These are phyloP conservation scores for Puccinellia tenuiflora DNA, from an alignment of 176 grass and related monocot species.

Conservation along the genomic window DNA sequence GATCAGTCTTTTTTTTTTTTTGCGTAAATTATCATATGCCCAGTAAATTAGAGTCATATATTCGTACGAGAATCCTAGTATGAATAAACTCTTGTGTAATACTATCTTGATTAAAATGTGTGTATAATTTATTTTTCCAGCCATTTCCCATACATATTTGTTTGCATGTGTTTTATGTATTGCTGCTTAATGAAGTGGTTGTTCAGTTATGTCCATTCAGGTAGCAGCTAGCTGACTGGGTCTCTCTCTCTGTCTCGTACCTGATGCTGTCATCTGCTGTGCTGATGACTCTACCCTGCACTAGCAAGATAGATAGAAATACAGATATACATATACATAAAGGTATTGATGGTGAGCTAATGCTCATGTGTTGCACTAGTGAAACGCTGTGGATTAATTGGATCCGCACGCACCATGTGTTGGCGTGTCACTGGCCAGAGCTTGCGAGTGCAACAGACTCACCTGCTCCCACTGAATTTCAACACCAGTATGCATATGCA, in stretches of 20 bases:
- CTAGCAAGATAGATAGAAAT: not conserved
- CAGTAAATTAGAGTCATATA: not conserved
- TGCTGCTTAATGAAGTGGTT: slow-evolving; percentile 26
- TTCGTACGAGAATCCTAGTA: not conserved
- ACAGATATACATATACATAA: not conserved
- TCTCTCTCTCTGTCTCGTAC: not conserved
- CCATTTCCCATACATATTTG: not conserved
- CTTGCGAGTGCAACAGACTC: slow-evolving; percentile 1
- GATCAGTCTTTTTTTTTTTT: not conserved
- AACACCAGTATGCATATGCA: not conserved
- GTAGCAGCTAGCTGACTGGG: slow-evolving; percentile 3
- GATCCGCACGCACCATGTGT: not conserved
- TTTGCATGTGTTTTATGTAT: not conserved
- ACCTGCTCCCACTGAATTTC: slow-evolving; percentile 32
- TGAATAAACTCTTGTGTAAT: not conserved
- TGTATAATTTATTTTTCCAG: not conserved
- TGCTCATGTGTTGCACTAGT: not conserved
- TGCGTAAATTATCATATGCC: not conserved
- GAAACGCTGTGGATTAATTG: not conserved
- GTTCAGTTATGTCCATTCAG: slow-evolving; percentile 14
- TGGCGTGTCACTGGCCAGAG: not conserved
- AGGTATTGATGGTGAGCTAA: not conserved
- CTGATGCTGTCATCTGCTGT: not conserved
- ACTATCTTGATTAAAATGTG: not conserved
- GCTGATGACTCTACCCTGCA: slow-evolving; percentile 11